Evolutionary conservation across 1,284 basidiomycete species (phyloP).

Genomic region (Cryptococcus maquisensis): DNA sequence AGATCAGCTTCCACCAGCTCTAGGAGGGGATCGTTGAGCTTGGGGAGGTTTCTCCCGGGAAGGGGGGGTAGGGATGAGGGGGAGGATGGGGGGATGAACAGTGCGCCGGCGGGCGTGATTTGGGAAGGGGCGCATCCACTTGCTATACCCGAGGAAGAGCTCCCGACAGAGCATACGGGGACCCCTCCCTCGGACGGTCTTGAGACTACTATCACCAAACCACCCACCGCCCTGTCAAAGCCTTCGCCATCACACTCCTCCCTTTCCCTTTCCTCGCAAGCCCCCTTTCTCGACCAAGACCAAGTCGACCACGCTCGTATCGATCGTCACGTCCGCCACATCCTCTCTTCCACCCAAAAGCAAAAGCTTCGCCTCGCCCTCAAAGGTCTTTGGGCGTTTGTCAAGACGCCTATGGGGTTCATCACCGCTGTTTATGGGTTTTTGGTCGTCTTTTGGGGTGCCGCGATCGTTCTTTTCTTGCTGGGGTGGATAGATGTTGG

Average conservation of each 20-base stretch:
- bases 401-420: constrained; percentile 68
- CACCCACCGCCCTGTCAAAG: constrained; percentile 4
- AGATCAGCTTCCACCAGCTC: constrained; percentile 12
- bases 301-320: constrained; percentile 28
- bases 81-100: not conserved
- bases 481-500: constrained; percentile 43
- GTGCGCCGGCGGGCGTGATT: not conserved
- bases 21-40: not conserved
- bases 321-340: constrained; percentile 66
- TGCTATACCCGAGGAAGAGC: constrained; percentile 8
- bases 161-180: not conserved
- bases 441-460: constrained; percentile 72
- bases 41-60: not conserved
- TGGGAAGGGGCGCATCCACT: constrained; percentile 7
- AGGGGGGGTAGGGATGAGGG: not conserved
- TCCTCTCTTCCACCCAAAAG: constrained; percentile 58
- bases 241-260: constrained; percentile 8
- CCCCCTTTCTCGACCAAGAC: constrained; percentile 2
- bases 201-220: constrained; percentile 17
- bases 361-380: constrained; percentile 61
- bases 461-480: constrained; percentile 75
- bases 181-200: not conserved
- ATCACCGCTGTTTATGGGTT: constrained; percentile 76
- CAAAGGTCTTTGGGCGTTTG: constrained; percentile 72
- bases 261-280: not conserved